Conservation (phyloP, 2,329 filamentous ascomycete genomes). For the Penicillium sclerotigenum region DNA sequence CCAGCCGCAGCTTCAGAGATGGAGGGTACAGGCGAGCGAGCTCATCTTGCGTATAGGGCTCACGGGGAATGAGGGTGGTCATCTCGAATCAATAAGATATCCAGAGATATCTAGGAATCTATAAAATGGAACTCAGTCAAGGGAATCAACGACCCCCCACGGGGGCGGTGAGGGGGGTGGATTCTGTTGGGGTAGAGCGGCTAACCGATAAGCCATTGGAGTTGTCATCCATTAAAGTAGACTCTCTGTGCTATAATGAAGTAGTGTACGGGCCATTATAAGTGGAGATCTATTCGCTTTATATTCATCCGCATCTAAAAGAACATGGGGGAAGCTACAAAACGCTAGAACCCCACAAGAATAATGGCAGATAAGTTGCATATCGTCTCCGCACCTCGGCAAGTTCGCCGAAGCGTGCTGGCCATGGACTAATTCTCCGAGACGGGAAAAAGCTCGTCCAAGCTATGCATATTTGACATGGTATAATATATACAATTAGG, state of each 20-base stretch:
- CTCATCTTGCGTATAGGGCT: conserved; percentile 77
- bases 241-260: neutral
- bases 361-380: neutral
- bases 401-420: neutral
- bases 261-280: neutral
- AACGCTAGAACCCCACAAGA: neutral
- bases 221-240: neutral
- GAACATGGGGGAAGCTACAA: neutral
- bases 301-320: neutral
- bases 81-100: conserved; percentile 48
- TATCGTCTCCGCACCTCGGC: conserved; percentile 6
- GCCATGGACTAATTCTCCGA: neutral
- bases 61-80: conserved; percentile 72
- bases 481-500: conserved; percentile 1
- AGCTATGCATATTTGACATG: neutral
- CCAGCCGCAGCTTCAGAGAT: conserved; percentile 75
- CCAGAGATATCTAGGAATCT: neutral
- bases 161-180: conserved; percentile 20
- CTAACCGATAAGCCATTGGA: neutral
- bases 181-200: conserved; percentile 4
- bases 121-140: conserved; percentile 7
- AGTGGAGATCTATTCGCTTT: neutral
- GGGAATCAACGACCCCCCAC: neutral
- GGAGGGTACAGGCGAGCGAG: conserved; percentile 76
- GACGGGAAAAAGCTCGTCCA: neutral